Evolutionary conservation across 345 rosid genomes (phyloP), one percentile per base, ranked within the genome.

Genomic region (Boechera retrofracta): DNA sequence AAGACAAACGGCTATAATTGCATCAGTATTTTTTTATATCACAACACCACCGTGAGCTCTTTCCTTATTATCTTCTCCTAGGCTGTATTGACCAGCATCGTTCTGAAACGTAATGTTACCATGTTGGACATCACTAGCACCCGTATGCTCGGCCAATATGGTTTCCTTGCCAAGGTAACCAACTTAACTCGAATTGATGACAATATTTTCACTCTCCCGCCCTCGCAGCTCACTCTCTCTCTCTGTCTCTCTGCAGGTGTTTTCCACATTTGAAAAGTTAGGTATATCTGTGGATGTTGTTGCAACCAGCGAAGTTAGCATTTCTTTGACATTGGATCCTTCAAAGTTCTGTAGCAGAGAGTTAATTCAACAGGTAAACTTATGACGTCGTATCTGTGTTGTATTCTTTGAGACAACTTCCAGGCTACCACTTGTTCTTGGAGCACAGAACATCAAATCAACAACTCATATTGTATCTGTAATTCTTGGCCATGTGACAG

Each of bases 81-180:
- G 98, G 98, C 95, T 8, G 91, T 93, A 10, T 79, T 93, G 64
- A 91, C 97, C 60, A 93, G 98, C 82, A 93, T 93, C 62, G 98
- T 93, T 79, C 79, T 93, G 85, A 93, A 93, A 77, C 85, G 91
- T 75, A 86, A 91, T 78, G 98, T 93, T 33, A 93, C 98, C 33
- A 93, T 91, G 97, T 65, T 93, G 84, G 98, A 93, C 81, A 91
- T 91, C 35, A 94, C 82, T 44, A 93, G 98, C 76, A 91, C 95
- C 32, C 97, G 97, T 67, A 93, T 93, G 98, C 97, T 93, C 48
- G 97, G 98, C 56, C 97, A 91, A 76, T 88, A 64, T 84, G 98
- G 95, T 71, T 93, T 93, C 82, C 97, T 93, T 67, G 91, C 98
- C 36, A 93, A 87, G 95, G 97, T 89, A 79, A 79, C 63, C 11